Evolutionary conservation across 2,329 filamentous ascomycete species (phyloP).

Genomic region (Colletotrichum godetiae): DNA sequence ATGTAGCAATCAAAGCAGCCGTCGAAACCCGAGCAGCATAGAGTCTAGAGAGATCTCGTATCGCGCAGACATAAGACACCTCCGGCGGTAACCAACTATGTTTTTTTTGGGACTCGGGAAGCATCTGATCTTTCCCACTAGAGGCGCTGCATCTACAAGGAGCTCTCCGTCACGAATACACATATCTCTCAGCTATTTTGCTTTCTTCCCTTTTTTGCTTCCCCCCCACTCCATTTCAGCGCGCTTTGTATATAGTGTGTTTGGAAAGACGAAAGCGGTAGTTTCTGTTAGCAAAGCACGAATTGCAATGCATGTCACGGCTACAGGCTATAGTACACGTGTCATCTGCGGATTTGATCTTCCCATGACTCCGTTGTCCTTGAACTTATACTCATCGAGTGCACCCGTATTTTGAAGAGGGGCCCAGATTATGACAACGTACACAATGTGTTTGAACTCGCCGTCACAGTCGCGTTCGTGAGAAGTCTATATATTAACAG

Average conservation of each 20-base stretch:
- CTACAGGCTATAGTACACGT: too few species aligned
- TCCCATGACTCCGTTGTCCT: too few species aligned
- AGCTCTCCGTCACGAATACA: slow-evolving; percentile 4
- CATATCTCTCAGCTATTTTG: neutral
- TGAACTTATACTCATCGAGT: too few species aligned
- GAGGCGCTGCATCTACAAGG: slow-evolving; percentile 32
- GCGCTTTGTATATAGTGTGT: neutral
- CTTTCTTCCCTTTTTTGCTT: neutral
- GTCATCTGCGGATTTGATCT: too few species aligned
- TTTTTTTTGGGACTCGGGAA: neutral
- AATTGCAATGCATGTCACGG: too few species aligned
- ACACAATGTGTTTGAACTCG: too few species aligned
- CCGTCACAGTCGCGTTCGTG: too few species aligned
- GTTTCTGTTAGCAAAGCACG: too few species aligned
- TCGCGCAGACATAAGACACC: neutral
- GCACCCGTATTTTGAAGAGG: too few species aligned
- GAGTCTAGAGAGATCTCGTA: slow-evolving; percentile 32
- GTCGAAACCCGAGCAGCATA: slow-evolving; percentile 44
- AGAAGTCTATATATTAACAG: too few species aligned
- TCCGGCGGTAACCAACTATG: slow-evolving; percentile 11
- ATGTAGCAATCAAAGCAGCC: slow-evolving; percentile 53
- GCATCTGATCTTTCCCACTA: slow-evolving; percentile 15
- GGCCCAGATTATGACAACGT: too few species aligned
- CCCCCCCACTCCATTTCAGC: too few species aligned
- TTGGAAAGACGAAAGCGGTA: neutral